Percentiles rank a stretch among this genome's conserved stretches.
Evolutionary conservation across 1,139 yeast species (phyloP).

Genomic region (Debaryomyces subglobosus): DNA sequence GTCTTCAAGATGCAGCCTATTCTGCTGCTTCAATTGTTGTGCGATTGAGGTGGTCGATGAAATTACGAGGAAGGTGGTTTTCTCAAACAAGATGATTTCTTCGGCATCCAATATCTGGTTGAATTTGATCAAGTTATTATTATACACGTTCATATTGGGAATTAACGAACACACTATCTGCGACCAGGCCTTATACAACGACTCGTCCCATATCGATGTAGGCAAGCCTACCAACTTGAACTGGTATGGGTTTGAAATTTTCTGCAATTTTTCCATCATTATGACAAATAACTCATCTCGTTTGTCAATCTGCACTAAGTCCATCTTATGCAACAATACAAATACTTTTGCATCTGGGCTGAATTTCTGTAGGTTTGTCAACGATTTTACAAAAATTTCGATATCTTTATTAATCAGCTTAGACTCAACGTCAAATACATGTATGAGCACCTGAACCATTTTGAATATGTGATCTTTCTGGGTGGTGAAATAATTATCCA

Average conservation of each 20-base stretch:
- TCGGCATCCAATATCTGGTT: slow-evolving; percentile 81
- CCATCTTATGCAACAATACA: slow-evolving; percentile 94
- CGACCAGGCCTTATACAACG: slow-evolving; percentile 96
- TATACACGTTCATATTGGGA: slow-evolving; percentile 85
- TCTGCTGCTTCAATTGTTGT: slow-evolving; percentile 22
- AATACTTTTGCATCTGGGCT: slow-evolving; percentile 93
- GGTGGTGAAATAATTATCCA: slow-evolving; percentile 88
- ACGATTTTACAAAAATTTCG: slow-evolving; percentile 84
- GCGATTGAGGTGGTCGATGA: slow-evolving; percentile 62
- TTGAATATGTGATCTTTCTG: slow-evolving; percentile 91
- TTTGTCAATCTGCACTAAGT: slow-evolving; percentile 84
- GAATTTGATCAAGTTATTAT: slow-evolving; percentile 73
- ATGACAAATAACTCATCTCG: slow-evolving; percentile 80
- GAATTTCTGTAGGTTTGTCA: slow-evolving; percentile 78
- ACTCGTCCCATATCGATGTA: slow-evolving; percentile 97
- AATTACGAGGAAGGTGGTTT: slow-evolving; percentile 89
- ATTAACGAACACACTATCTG: slow-evolving; percentile 92
- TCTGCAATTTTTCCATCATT: slow-evolving; percentile 82
- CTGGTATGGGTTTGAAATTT: slow-evolving; percentile 76
- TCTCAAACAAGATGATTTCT: slow-evolving; percentile 89
- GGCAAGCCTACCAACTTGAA: slow-evolving; percentile 87
- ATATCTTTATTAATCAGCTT: slow-evolving; percentile 91
- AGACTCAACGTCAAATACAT: slow-evolving; percentile 94
- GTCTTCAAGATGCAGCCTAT: slow-evolving; percentile 7
- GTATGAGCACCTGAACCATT: slow-evolving; percentile 96